Percentiles rank a stretch among this genome's conserved stretches.
phyloP scores from a whole-genome alignment of 2,329 filamentous ascomycete genomes.

The Nemania diffusa region DNA sequence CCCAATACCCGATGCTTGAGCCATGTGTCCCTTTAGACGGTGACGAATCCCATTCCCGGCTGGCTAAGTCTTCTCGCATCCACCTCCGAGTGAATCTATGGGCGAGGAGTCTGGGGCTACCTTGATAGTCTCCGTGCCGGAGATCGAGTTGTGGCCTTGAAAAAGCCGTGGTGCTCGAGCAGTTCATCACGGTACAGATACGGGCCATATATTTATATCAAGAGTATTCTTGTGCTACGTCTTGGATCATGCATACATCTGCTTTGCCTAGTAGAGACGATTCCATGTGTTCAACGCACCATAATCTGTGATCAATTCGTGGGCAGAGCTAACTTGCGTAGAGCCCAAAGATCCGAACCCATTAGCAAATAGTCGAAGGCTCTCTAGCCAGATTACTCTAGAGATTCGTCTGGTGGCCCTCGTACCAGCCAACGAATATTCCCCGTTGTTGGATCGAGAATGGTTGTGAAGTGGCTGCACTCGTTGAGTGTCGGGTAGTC shows the following conservation, averaged over 20 bases:
- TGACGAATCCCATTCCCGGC: conserved; percentile 53
- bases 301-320: not conserved
- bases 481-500: conserved; percentile 66
- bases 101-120: conserved; percentile 67
- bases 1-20: conserved; percentile 34
- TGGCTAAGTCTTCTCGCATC: conserved; percentile 66
- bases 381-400: not conserved
- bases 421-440: conserved; percentile 56
- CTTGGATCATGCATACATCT: not conserved
- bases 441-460: conserved; percentile 65
- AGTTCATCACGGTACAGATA: conserved; percentile 72
- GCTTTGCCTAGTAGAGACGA: not conserved
- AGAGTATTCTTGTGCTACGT: conserved; percentile 9
- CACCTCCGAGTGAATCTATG: conserved; percentile 54
- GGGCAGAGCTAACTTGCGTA: not conserved
- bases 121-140: conserved; percentile 67
- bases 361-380: not conserved
- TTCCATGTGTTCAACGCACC: not conserved
- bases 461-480: conserved; percentile 65
- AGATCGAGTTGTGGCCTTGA: conserved; percentile 66
- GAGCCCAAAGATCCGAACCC: not conserved
- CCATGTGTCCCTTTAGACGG: conserved; percentile 19
- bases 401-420: conserved; percentile 1
- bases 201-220: conserved; percentile 64
- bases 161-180: conserved; percentile 70